Conservation (phyloP, 2,329 filamentous ascomycete genomes). For the Aspergillus pseudotamarii region DNA sequence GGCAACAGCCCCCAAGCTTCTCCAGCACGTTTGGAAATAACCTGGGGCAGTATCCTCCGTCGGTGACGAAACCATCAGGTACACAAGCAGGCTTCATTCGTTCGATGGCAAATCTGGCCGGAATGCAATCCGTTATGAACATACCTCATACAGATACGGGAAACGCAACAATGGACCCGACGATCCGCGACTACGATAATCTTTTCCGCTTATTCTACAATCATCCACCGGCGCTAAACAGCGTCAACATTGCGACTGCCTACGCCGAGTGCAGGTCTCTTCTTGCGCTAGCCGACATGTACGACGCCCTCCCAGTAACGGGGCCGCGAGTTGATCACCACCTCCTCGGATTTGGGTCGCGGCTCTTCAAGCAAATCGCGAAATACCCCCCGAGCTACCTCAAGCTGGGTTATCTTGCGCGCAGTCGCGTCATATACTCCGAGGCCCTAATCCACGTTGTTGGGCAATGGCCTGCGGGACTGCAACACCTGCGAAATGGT, state of each 20-base stretch:
- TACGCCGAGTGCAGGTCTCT: conserved; percentile 94
- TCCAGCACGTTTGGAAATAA: conserved; percentile 62
- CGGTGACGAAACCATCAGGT: conserved; percentile 64
- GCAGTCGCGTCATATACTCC: conserved; percentile 79
- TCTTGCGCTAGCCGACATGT: conserved; percentile 86
- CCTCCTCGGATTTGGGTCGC: conserved; percentile 84
- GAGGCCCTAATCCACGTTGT: conserved; percentile 93
- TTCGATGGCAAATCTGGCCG: conserved; percentile 77
- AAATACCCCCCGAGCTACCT: conserved; percentile 94
- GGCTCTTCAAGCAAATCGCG: conserved; percentile 93
- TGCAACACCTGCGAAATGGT: conserved; percentile 70
- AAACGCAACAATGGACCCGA: conserved; percentile 67
- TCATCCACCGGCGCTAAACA: conserved; percentile 78
- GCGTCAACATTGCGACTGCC: conserved; percentile 85
- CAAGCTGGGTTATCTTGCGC: conserved; percentile 82
- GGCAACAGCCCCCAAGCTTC: conserved; percentile 35
- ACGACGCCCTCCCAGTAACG: conserved; percentile 85
- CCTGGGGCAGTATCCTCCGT: conserved; percentile 50
- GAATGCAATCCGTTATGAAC: conserved; percentile 56
- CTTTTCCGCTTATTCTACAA: conserved; percentile 97
- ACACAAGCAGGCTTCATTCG: conserved; percentile 77
- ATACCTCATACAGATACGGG: conserved; percentile 55
- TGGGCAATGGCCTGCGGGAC: conserved; percentile 85
- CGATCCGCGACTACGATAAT: conserved; percentile 91
- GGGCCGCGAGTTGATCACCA: conserved; percentile 92